Conservation (phyloP, 495 filamentous ascomycete genomes). For the Penicillium alfredii region DNA sequence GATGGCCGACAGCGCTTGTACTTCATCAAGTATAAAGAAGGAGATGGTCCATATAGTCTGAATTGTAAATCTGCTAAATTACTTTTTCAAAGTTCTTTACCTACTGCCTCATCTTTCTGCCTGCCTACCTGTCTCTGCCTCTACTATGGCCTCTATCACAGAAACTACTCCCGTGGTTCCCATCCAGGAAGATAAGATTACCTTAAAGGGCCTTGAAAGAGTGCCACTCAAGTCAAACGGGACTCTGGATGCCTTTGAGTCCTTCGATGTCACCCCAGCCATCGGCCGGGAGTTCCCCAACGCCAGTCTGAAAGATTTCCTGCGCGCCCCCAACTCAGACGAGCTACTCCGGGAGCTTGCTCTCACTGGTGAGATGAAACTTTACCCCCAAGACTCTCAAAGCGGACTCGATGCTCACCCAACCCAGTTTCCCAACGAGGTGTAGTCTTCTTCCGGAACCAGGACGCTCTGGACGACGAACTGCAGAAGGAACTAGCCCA, state of each 20-base stretch:
- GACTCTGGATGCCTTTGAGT: conserved; percentile 52
- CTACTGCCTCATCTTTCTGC: too few species aligned
- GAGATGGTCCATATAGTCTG: too few species aligned
- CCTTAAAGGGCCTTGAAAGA: too few species aligned
- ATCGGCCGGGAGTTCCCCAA: conserved; percentile 62
- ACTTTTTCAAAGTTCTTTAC: too few species aligned
- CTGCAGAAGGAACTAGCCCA: conserved; percentile 64
- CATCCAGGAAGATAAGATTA: too few species aligned
- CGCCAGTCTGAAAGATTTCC: conserved; percentile 52
- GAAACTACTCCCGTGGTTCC: too few species aligned
- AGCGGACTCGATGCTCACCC: not conserved
- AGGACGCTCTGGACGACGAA: conserved; percentile 58
- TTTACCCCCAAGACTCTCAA: conserved; percentile 9
- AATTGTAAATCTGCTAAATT: too few species aligned
- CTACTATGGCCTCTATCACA: too few species aligned
- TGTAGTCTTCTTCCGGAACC: conserved; percentile 76
- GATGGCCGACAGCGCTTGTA: too few species aligned
- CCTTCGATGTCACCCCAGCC: conserved; percentile 59
- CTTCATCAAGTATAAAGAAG: too few species aligned
- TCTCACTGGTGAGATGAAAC: conserved; percentile 47
- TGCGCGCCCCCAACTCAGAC: conserved; percentile 58
- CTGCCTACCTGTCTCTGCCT: too few species aligned
- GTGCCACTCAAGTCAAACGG: too few species aligned
- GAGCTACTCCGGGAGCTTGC: conserved; percentile 62
- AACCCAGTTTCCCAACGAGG: conserved; percentile 68